Percentiles rank a stretch among this genome's conserved stretches.
These are phyloP conservation scores for Rheum nobile DNA, from an alignment of 148 eudicot genomes.

Conservation along the genomic window DNA sequence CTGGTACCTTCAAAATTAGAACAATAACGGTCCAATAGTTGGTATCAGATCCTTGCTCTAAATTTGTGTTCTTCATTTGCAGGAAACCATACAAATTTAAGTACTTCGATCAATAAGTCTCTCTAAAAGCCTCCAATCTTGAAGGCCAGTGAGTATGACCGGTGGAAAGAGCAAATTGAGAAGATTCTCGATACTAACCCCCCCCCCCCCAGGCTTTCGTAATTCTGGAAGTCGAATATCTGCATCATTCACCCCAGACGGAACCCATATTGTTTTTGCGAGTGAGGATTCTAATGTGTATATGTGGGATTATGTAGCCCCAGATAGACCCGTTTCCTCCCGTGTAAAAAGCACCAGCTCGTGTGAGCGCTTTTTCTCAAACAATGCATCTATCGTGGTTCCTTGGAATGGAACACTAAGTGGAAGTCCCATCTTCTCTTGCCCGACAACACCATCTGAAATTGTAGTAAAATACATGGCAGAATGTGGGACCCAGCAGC, in stretches of 20 bases:
- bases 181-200: no score
- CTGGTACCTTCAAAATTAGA: no score
- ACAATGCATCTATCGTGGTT: constrained; percentile 45
- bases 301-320: constrained; percentile 39
- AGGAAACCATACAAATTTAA: no score
- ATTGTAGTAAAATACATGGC: constrained; percentile 16
- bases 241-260: constrained; percentile 61
- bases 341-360: constrained; percentile 29
- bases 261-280: constrained; percentile 53
- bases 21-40: no score
- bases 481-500: constrained; percentile 17
- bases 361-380: constrained; percentile 48
- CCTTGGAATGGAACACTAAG: constrained; percentile 59
- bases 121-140: no score
- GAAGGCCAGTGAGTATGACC: no score
- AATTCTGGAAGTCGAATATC: constrained; percentile 51
- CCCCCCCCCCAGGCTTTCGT: constrained; percentile 29
- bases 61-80: no score
- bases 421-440: constrained; percentile 9
- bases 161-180: no score
- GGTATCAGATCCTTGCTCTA: no score
- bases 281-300: constrained; percentile 63
- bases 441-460: constrained; percentile 17
- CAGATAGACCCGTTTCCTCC: constrained; percentile 16
- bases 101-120: no score